Percentiles rank a stretch among this genome's conserved stretches.
phyloP scores from a whole-genome alignment of 225 moss, liverwort and hornwort species.

The Pseudisothecium myosuroides region DNA sequence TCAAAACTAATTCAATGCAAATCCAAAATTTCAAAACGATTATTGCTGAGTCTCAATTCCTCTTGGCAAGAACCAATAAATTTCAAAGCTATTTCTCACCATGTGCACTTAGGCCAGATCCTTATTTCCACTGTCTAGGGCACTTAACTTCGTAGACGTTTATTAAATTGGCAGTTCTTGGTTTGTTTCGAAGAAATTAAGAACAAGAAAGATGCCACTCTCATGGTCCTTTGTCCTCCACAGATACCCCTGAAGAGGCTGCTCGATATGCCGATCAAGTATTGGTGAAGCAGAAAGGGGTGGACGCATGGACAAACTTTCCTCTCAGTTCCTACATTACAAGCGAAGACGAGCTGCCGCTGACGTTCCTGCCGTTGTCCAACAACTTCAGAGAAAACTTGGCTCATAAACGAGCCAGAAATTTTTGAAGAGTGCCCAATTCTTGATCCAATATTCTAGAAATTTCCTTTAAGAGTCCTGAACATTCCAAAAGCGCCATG shows the following conservation, averaged over 20 bases:
- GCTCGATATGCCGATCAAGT: conserved; percentile 12
- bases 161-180: background rate
- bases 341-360: background rate
- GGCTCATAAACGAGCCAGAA: background rate
- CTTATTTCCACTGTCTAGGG: background rate
- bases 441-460: background rate
- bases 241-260: conserved; percentile 28
- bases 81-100: background rate
- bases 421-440: background rate
- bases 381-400: conserved; percentile 24
- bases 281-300: conserved; percentile 12
- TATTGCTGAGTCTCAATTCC: background rate
- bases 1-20: background rate
- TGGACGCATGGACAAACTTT: conserved; percentile 26
- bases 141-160: background rate
- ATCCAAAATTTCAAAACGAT: background rate
- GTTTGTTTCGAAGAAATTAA: background rate
- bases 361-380: conserved; percentile 18
- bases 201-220: background rate
- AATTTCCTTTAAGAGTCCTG: background rate
- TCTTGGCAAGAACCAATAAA: background rate
- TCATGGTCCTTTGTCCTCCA: background rate
- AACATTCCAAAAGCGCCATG: background rate
- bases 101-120: background rate
- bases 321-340: conserved; percentile 19